Percentiles rank a stretch among this genome's conserved stretches.
Conservation (phyloP, 805 yeast species). For the Hanseniaspora clermontiae region DNA sequence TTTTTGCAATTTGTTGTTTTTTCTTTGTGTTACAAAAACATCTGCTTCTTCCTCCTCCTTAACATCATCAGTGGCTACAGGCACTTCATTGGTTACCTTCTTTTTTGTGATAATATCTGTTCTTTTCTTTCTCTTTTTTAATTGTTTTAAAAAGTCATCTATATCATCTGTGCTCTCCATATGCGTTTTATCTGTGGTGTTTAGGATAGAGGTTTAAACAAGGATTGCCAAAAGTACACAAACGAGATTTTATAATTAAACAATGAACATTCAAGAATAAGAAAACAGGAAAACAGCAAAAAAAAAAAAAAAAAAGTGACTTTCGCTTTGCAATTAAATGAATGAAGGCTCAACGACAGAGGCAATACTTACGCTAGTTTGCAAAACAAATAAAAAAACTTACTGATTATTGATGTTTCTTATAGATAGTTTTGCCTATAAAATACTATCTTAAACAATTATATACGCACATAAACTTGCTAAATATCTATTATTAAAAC, state of each 20-base stretch:
- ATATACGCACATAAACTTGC: neutral
- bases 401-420: neutral
- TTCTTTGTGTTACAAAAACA: neutral
- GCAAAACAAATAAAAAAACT: neutral
- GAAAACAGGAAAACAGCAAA: too few species aligned
- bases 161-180: neutral
- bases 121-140: constrained; percentile 3
- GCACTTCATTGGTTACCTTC: neutral
- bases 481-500: neutral
- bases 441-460: constrained; percentile 4
- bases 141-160: neutral
- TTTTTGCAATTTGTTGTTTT: neutral
- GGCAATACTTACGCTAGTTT: neutral
- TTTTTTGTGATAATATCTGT: neutral
- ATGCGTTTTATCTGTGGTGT: neutral
- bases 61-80: too few species aligned
- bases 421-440: constrained; percentile 6
- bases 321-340: too few species aligned
- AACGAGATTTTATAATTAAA: too few species aligned
- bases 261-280: too few species aligned
- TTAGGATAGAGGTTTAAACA: too few species aligned
- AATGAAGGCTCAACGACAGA: neutral
- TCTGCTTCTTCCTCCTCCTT: neutral
- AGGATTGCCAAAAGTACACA: too few species aligned
- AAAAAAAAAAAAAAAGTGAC: too few species aligned